Conservation (phyloP, 352 stramenopile genomes). For the Phytophthora sp. region DNA sequence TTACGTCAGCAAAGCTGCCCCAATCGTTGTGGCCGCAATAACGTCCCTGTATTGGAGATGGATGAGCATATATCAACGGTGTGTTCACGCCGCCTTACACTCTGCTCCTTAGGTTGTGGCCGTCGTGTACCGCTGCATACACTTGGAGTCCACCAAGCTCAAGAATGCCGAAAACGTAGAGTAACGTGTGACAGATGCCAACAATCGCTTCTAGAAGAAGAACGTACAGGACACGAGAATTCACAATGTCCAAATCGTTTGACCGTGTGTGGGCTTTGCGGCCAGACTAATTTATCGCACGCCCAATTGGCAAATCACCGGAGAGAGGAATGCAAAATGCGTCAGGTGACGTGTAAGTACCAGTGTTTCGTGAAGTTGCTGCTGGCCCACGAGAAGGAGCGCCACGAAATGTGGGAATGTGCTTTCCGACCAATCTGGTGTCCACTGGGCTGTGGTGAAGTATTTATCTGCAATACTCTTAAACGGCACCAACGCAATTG, state of each 20-base stretch:
- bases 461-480: slow-evolving; percentile 52
- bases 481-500: slow-evolving; percentile 66
- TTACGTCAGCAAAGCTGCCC: slow-evolving; percentile 52
- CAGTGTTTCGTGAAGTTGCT: slow-evolving; percentile 55
- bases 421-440: slow-evolving; percentile 66
- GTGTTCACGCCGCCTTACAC: slow-evolving; percentile 42
- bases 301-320: slow-evolving; percentile 48
- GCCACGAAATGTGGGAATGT: slow-evolving; percentile 71
- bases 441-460: slow-evolving; percentile 62
- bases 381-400: slow-evolving; percentile 59
- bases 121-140: slow-evolving; percentile 56
- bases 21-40: slow-evolving; percentile 51
- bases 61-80: slow-evolving; percentile 40
- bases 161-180: slow-evolving; percentile 52
- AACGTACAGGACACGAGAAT: slow-evolving; percentile 39
- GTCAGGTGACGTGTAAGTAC: slow-evolving; percentile 55
- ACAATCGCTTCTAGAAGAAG: slow-evolving; percentile 39
- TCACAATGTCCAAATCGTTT: slow-evolving; percentile 50
- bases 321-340: slow-evolving; percentile 60
- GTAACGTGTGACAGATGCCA: slow-evolving; percentile 48
- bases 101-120: slow-evolving; percentile 56
- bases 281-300: slow-evolving; percentile 43
- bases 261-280: slow-evolving; percentile 59
- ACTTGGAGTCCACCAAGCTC: slow-evolving; percentile 36
- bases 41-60: slow-evolving; percentile 40